A percentile compares a stretch with the other conserved stretches of the same genome.
phyloP scores from a whole-genome alignment of 495 filamentous ascomycete genomes.

The Jackrogersella multiformis region DNA sequence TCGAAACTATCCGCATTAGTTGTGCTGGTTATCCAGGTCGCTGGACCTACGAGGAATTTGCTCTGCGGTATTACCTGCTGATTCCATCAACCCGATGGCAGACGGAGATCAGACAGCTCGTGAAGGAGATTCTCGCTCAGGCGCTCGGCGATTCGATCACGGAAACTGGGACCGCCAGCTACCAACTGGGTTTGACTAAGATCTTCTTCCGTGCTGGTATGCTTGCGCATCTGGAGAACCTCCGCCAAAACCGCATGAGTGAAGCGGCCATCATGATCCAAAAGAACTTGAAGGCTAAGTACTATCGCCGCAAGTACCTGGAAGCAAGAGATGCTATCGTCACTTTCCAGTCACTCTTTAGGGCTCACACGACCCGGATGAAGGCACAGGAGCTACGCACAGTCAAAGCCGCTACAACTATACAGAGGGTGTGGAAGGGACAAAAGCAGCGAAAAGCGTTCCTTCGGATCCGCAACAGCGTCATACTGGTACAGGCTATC shows the following conservation, averaged over 20 bases:
- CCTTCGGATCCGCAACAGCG: constrained; percentile 76
- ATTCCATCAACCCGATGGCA: constrained; percentile 92
- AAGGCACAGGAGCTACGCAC: constrained; percentile 82
- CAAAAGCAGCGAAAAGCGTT: constrained; percentile 84
- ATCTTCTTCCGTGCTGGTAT: constrained; percentile 99
- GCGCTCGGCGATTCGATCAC: constrained; percentile 84
- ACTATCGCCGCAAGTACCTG: constrained; percentile 91
- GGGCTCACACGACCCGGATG: constrained; percentile 79
- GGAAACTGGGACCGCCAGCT: constrained; percentile 88
- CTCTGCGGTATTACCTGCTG: constrained; percentile 97
- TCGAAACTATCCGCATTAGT: constrained; percentile 98
- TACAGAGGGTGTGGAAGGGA: constrained; percentile 94
- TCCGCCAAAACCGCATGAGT: constrained; percentile 87
- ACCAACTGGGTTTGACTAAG: constrained; percentile 95
- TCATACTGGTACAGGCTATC: constrained; percentile 85
- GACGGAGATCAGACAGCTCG: constrained; percentile 91
- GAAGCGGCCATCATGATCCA: constrained; percentile 98
- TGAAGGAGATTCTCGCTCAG: constrained; percentile 86
- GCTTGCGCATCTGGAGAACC: constrained; percentile 96
- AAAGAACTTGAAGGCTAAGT: constrained; percentile 96
- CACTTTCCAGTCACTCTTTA: constrained; percentile 74
- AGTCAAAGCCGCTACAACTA: constrained; percentile 87
- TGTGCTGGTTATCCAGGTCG: constrained; percentile 97
- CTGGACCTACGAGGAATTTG: constrained; percentile 99
- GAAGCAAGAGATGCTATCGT: constrained; percentile 85